Conservation (phyloP, 2,329 filamentous ascomycete genomes). For the Clarireedia homoeocarpa region DNA sequence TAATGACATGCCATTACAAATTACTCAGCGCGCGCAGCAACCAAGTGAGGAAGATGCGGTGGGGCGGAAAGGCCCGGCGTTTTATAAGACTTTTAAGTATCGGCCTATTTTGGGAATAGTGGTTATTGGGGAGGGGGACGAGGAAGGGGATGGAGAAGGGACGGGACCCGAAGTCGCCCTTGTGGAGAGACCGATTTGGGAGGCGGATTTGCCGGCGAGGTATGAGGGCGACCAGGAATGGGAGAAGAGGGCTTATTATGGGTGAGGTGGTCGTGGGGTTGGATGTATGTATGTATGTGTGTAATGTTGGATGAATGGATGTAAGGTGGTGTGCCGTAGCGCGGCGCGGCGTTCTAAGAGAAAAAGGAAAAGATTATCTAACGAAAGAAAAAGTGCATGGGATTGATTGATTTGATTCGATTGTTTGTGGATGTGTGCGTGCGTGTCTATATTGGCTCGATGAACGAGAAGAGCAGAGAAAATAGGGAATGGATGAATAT, state of each 20-base stretch:
- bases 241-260: constrained; percentile 26
- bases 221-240: constrained; percentile 54
- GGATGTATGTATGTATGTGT: not conserved
- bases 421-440: no score
- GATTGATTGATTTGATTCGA: no score
- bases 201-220: constrained; percentile 66
- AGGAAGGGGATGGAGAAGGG: constrained; percentile 21
- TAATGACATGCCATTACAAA: not conserved
- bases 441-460: no score
- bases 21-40: constrained; percentile 22
- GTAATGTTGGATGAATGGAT: not conserved
- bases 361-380: no score
- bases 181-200: constrained; percentile 79
- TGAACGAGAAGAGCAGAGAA: no score
- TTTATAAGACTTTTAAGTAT: constrained; percentile 88
- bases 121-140: constrained; percentile 31
- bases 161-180: constrained; percentile 68
- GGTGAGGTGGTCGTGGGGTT: not conserved
- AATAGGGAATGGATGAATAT: no score
- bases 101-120: constrained; percentile 77
- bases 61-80: constrained; percentile 5
- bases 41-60: constrained; percentile 22
- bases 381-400: no score
- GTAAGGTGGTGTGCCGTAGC: not conserved
- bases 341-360: no score